phyloP scores from a whole-genome alignment of 2,329 filamentous ascomycete species.

The Colletotrichum sp. region DNA sequence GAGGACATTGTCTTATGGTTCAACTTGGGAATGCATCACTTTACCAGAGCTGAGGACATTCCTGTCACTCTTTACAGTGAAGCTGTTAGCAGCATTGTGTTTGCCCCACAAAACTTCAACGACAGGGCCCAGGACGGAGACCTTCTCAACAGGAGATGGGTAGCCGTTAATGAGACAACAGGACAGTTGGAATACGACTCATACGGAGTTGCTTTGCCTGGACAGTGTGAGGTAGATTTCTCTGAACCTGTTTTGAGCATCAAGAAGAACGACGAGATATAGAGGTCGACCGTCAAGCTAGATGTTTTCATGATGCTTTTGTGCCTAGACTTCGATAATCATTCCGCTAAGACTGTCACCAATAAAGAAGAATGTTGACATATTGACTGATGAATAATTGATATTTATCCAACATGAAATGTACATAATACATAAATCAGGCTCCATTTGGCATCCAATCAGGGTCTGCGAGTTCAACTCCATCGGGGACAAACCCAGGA shows the following conservation, averaged over 20 bases:
- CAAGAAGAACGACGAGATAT: constrained; percentile 4
- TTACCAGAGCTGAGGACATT: constrained; percentile 24
- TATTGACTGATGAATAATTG: not conserved
- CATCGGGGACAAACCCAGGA: not conserved
- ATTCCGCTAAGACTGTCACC: not conserved
- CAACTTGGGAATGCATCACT: constrained; percentile 55
- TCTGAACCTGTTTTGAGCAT: constrained; percentile 28
- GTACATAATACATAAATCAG: not conserved
- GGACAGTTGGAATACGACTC: constrained; percentile 30
- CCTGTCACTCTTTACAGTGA: constrained; percentile 37
- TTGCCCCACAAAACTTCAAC: constrained; percentile 37
- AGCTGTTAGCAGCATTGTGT: constrained; percentile 35
- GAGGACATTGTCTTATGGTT: constrained; percentile 49
- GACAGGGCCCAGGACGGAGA: constrained; percentile 40
- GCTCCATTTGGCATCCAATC: not conserved
- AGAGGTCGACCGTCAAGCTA: not conserved
- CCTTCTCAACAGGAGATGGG: constrained; percentile 37
- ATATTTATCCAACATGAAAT: rapidly evolving
- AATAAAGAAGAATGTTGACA: not conserved
- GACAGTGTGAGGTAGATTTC: constrained; percentile 30
- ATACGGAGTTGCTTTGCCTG: constrained; percentile 34
- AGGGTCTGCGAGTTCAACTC: not conserved
- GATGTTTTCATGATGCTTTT: not conserved
- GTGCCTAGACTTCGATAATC: not conserved
- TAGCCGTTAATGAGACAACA: constrained; percentile 26